Percentiles rank a stretch among this genome's conserved stretches.
phyloP scores from a whole-genome alignment of 2,329 filamentous ascomycete species.

The Dendryphion nanum region DNA sequence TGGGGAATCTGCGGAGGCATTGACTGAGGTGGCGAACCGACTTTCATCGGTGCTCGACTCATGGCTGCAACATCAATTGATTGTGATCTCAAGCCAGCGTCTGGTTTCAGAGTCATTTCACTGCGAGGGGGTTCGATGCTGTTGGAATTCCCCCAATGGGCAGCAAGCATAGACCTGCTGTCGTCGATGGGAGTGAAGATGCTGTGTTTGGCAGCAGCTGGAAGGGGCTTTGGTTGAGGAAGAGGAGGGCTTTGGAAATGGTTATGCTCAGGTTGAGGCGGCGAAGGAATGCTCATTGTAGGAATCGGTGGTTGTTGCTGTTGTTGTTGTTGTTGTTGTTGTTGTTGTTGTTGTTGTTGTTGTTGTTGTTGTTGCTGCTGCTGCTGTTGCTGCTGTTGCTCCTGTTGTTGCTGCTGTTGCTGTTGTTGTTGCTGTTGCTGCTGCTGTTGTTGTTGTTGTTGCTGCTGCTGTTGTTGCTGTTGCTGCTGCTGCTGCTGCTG shows the following conservation, averaged over 20 bases:
- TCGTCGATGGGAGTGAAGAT: constrained; percentile 98
- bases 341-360: constrained; percentile 62
- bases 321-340: constrained; percentile 51
- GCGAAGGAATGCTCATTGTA: constrained; percentile 41
- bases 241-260: constrained; percentile 53
- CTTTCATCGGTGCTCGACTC: constrained; percentile 42
- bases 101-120: constrained; percentile 42
- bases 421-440: constrained; percentile 49
- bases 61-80: constrained; percentile 63
- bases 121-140: constrained; percentile 44
- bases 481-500: constrained; percentile 74
- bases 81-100: constrained; percentile 55
- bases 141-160: constrained; percentile 65
- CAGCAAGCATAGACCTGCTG: constrained; percentile 80
- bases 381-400: constrained; percentile 62
- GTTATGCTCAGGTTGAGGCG: constrained; percentile 54
- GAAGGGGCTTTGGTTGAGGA: constrained; percentile 64
- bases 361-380: constrained; percentile 73
- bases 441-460: constrained; percentile 54
- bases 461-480: constrained; percentile 64
- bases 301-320: constrained; percentile 47
- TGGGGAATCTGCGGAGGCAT: constrained; percentile 32
- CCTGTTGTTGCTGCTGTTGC: constrained; percentile 60
- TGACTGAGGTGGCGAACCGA: constrained; percentile 56
- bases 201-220: constrained; percentile 70